Percentiles rank a stretch among this genome's conserved stretches.
Evolutionary conservation across 805 yeast species (phyloP).

Genomic region (Ogataea parapolymorpha): DNA sequence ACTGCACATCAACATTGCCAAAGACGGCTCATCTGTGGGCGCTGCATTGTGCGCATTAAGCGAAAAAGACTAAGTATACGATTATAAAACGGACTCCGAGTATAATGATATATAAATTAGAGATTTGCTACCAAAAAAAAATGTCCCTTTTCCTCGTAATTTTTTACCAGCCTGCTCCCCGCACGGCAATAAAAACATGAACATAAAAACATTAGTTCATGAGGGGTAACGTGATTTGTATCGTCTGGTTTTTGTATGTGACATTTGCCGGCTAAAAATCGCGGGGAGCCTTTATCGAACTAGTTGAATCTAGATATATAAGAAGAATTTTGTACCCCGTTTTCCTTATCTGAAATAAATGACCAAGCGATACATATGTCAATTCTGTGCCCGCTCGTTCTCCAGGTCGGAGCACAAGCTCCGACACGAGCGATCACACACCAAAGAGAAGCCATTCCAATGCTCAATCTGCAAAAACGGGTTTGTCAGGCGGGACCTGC

Average conservation of each 20-base stretch:
- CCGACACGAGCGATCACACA: slow-evolving; percentile 76
- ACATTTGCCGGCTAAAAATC: slow-evolving; percentile 7
- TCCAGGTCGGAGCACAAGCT: slow-evolving; percentile 77
- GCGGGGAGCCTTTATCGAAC: slow-evolving; percentile 8
- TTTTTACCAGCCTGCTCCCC: slow-evolving; percentile 1
- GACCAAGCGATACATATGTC: slow-evolving; percentile 69
- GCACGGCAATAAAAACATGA: slow-evolving; percentile 2
- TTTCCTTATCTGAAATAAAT: slow-evolving; percentile 37
- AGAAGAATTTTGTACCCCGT: slow-evolving; percentile 2
- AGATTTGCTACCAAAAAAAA: background rate
- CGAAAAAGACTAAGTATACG: slow-evolving; percentile 8
- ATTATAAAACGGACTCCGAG: slow-evolving; percentile 1
- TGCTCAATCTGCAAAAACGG: slow-evolving; percentile 67
- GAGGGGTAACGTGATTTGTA: slow-evolving; percentile 1
- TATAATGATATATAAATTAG: background rate
- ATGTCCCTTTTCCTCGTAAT: background rate
- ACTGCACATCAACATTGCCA: slow-evolving; percentile 74
- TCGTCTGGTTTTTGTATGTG: slow-evolving; percentile 1
- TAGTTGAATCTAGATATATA: slow-evolving; percentile 1
- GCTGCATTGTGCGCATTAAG: slow-evolving; percentile 85
- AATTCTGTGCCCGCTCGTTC: slow-evolving; percentile 75
- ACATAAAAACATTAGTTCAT: background rate
- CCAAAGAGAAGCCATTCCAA: slow-evolving; percentile 75
- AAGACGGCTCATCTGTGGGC: slow-evolving; percentile 96
- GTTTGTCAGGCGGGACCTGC: slow-evolving; percentile 73